phyloP scores from a whole-genome alignment of 176 grass and related monocot species.

The Pharus latifolius region DNA sequence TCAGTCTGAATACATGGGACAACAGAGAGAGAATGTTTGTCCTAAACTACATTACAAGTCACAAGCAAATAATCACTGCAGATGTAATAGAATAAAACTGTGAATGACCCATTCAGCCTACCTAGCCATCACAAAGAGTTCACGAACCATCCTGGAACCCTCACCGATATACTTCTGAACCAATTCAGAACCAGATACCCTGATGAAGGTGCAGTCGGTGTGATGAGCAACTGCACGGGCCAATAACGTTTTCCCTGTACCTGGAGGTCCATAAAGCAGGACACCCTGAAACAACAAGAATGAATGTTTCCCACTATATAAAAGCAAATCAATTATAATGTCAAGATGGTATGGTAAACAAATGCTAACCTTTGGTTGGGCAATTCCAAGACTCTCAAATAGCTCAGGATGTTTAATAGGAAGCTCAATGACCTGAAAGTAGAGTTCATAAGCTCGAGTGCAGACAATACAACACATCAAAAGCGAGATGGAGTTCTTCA shows the following conservation, averaged over 20 bases:
- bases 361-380: slow-evolving; percentile 79
- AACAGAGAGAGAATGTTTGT: neutral
- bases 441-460: neutral
- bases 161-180: slow-evolving; percentile 99
- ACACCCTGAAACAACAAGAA: slow-evolving; percentile 61
- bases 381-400: slow-evolving; percentile 97
- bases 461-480: neutral
- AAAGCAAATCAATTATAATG: neutral
- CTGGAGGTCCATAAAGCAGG: slow-evolving; percentile 94
- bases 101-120: slow-evolving; percentile 13
- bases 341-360: neutral
- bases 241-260: slow-evolving; percentile 90
- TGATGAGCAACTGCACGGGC: slow-evolving; percentile 98
- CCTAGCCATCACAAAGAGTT: slow-evolving; percentile 99
- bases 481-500: neutral
- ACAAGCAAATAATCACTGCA: neutral
- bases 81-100: neutral
- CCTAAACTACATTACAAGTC: neutral
- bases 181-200: slow-evolving; percentile 97
- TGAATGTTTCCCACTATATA: neutral
- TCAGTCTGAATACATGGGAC: neutral
- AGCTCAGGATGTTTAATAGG: slow-evolving; percentile 98
- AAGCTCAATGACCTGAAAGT: slow-evolving; percentile 91
- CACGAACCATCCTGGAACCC: slow-evolving; percentile 93
- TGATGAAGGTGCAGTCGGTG: slow-evolving; percentile 97